A percentile compares a stretch with the other conserved stretches of the same genome.
Conservation (phyloP, 352 stramenopile genomes). For the Globisporangium cylindrosporum region DNA sequence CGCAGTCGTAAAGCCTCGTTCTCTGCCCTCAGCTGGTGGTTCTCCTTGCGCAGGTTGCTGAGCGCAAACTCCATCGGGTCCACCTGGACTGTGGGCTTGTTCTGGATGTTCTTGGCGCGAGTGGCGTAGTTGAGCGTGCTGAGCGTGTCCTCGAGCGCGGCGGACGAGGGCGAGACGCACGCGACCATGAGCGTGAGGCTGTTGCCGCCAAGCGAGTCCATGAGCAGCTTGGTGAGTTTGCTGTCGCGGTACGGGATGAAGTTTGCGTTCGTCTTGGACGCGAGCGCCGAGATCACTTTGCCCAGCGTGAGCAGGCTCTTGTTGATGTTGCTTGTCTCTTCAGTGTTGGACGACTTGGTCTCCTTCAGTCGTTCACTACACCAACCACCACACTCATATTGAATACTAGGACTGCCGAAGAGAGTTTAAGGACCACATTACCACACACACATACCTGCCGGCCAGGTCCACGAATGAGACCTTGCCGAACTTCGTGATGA, state of each 20-base stretch:
- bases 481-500: slow-evolving; percentile 65
- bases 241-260: slow-evolving; percentile 85
- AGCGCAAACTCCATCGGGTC: slow-evolving; percentile 62
- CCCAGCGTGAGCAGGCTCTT: slow-evolving; percentile 76
- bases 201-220: slow-evolving; percentile 81
- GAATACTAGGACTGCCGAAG: background rate
- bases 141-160: slow-evolving; percentile 68
- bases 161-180: slow-evolving; percentile 64
- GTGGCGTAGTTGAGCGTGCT: slow-evolving; percentile 86
- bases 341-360: slow-evolving; percentile 61
- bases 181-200: slow-evolving; percentile 84
- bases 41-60: slow-evolving; percentile 62
- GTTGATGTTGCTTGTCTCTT: slow-evolving; percentile 87
- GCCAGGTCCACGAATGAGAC: slow-evolving; percentile 82
- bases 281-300: slow-evolving; percentile 83
- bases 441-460: slow-evolving; percentile 30
- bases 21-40: slow-evolving; percentile 47
- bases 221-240: slow-evolving; percentile 85
- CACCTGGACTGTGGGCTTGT: slow-evolving; percentile 71
- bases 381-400: background rate
- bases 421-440: background rate
- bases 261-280: slow-evolving; percentile 34
- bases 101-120: slow-evolving; percentile 83
- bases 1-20: slow-evolving; percentile 59
- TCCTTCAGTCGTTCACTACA: slow-evolving; percentile 69